Base-by-base conservation (phyloP, 352 stramenopile species). In the Pythium biforme region DNA sequence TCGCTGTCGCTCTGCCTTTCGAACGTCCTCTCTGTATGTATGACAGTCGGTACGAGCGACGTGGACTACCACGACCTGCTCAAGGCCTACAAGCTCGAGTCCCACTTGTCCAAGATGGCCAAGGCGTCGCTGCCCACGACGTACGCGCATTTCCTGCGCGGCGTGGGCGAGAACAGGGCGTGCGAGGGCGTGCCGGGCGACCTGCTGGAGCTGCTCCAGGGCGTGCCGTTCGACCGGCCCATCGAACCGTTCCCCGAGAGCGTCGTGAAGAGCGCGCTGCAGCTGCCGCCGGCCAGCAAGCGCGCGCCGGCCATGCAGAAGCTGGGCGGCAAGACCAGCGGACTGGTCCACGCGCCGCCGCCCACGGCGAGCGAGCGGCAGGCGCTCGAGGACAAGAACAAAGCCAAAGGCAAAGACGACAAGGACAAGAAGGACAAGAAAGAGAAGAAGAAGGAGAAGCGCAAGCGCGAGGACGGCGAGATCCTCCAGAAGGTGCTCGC, bases 361-460 rank as follows among this genome's bases (percentile, higher is more conserved):
- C 70, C 74, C 9, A 81, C 64, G 3, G 59, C 58, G 26, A 59
- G 71, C 12, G 79, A 88, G 51, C 68, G 67, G 50, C 61, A 55
- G 26, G 55, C 51, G 23, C 51, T 73, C 34, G 73, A 84, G 4
- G 76, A 89, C 26, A 86, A 79, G 49, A 66, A 75, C 49, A 85
- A 82, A 57, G 61, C 65, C 14, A 79, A 79, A 33, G 47, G 55
- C 31, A 90, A 88, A 47, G 78, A 90, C 50, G 83, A 91, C 37
- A 89, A 88, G 58, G 81, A 91, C 39, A 77, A 80, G 27, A 83
- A 81, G 56, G 83, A 94, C 52, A 92, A 91, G 71, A 92, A 92
- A 54, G 81, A 92, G 15, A 89, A 91, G 57, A 94, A 94, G 62
- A 86, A 85, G 60, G 81, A 88, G 49, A 94, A 94, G 49, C 77